Evolutionary conservation across 2,329 filamentous ascomycete genomes (phyloP).

Genomic region (Blastomyces gilchristii): DNA sequence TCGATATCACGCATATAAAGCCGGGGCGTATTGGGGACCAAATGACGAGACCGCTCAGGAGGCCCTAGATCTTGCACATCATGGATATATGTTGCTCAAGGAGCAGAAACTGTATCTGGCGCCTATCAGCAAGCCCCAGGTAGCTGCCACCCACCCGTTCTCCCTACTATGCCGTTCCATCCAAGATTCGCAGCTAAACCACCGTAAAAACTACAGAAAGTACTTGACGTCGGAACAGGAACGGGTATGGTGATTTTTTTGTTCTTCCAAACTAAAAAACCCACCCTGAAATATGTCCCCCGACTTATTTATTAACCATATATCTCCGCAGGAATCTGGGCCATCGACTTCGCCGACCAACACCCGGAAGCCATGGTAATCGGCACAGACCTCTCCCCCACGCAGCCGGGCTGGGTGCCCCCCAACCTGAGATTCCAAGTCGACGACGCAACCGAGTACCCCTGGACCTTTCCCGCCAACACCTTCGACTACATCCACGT

Average conservation of each 20-base stretch:
- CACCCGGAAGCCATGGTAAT: conserved; percentile 6
- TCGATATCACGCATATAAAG: conserved; percentile 4
- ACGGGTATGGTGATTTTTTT: background rate
- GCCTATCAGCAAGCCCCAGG: conserved; percentile 31
- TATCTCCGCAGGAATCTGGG: background rate
- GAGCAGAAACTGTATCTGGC: conserved; percentile 37
- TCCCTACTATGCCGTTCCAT: background rate
- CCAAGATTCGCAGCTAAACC: background rate
- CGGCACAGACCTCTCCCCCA: conserved; percentile 50
- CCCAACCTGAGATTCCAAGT: conserved; percentile 64
- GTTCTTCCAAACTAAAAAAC: background rate
- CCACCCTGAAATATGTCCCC: too few relatives aligned
- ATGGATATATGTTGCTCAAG: conserved; percentile 40
- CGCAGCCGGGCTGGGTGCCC: conserved; percentile 55
- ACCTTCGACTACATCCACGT: conserved; percentile 52
- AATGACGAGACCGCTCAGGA: conserved; percentile 17
- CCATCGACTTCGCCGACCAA: conserved; percentile 19
- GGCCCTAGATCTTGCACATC: conserved; percentile 18
- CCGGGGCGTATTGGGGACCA: conserved; percentile 2
- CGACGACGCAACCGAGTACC: conserved; percentile 53
- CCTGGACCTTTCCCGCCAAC: conserved; percentile 46
- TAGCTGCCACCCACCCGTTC: background rate
- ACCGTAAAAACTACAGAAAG: conserved; percentile 17
- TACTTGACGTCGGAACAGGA: conserved; percentile 41
- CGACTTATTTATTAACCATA: background rate